Evolutionary conservation across 2,329 filamentous ascomycete species (phyloP), one percentile per base, ranked within the genome.

Genomic region (Coleophoma eucalyptorum): DNA sequence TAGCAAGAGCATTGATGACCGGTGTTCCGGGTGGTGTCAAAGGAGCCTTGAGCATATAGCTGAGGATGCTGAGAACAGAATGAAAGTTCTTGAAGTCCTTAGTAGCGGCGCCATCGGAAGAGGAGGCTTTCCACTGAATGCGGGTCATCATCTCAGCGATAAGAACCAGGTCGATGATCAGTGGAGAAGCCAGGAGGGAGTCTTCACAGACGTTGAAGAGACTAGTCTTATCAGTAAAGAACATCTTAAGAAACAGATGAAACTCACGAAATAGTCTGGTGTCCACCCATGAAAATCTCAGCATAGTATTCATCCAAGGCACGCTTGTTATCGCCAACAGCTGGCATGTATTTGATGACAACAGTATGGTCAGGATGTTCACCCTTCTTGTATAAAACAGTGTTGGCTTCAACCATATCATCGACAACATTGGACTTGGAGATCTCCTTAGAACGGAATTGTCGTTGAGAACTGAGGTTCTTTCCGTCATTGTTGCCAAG

Each of bases 301-400:
- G 91, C 94, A 63, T 97, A 97, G 82, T 99, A 99, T 80, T 99
- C 94, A 66, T 99, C 94, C 49, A 99, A 81, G 49, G 94, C 94
- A 68, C 94, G 91, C 84, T 99, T 99, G 82, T 97, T 95, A 76
- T 99, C 94, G 56, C 94, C 94, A 45, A 99, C 94, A 57, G 92
- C 90, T 34, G 94, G 94, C 92, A 99, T 96, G 79, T 99, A 99
- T 83, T 99, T 99, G 84, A 99, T 99, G 62, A 99, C 94, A 53
- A 99, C 94, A 53, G 90, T 95, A 78, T 99, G 94, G 69, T 99
- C 92, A 2, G 94, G 94, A 72, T 97, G 92, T 76, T 99, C 94
- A 62, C 86, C 91, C 65, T 89, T 78, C 72, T 87, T 84, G 79
- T 99, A 99, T 50, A 99, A 80, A 46, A 97, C 85, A 46, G 74